Base-by-base conservation (phyloP, 2,329 filamentous ascomycete genomes). In the Fusarium vanettenii region DNA sequence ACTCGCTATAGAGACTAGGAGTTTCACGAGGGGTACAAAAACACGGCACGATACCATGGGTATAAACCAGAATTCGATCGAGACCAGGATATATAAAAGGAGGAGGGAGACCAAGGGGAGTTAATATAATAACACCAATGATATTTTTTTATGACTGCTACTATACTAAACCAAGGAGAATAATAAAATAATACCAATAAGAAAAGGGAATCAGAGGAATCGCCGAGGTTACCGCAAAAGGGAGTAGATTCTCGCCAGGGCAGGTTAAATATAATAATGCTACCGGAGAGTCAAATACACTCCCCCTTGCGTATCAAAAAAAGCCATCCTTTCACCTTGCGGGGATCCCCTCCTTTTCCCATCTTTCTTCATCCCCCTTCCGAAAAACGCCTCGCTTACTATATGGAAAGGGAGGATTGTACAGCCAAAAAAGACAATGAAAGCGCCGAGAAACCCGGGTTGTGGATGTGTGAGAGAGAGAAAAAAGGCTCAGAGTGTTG, bases 301-400 rank as follows among this genome's bases (percentile, higher is more conserved):
- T 27, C 20, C 27, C 18, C 22, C 9, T 33, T n/a, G 60, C 25
- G n/a, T 60, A 27, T 41, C 37, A 57, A 48, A 27, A 64, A 57
- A 48, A 25, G 60, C 67, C 63, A 55, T 65, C 59, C 29, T 60
- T 67, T 64, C 52, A 29, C 72, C 63, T 70, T 64, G 72, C 55
- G 67, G 16, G 25, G 25, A 63, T 71, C 68, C 71, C 73, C 59
- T 71, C 56, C 59, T 71, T 77, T 70, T 25, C 43, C 73, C 52
- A 79, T 72, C 75, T 48, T 72, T 72, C 76, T 48, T 72, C 76
- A 75, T 29, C 72, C 77, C 73, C 78, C 43, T 45, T 16, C 77
- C 72, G 67, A 71, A 68, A 29, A 81, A 80, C 80, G 80, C 80
- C 80, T 77, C 79, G 80, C 80, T 81, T 79, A 79, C 77, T 79